Base-by-base conservation (phyloP, 768 basidiomycete species). In the Naganishia onofrii region DNA sequence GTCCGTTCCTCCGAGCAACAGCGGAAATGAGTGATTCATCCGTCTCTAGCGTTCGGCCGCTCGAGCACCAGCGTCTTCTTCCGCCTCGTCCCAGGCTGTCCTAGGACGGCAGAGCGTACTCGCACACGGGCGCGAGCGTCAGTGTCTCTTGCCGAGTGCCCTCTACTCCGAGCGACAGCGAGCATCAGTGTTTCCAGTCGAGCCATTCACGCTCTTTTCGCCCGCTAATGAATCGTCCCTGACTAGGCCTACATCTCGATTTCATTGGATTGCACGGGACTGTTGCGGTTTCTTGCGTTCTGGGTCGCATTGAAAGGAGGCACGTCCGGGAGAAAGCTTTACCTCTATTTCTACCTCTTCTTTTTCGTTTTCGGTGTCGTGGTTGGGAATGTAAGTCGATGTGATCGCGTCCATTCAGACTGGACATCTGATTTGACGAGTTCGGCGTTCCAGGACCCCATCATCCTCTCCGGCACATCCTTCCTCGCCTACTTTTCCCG, bases 231-330 rank as follows among this genome's bases (percentile, higher is more conserved):
- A 44, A n/a, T n/a, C n/a, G n/a, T 21, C 26, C 12, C 46, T 36
- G 31, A 32, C 9, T 68, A 83, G 78, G 84, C 93, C 0, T 97
- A 97, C 81, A 89, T 96, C 84, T 88, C 93, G 5, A 89, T 96
- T 38, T 91, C 93, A 0, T 84, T 97, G 51, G 95, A 97, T 76
- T 85, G 89, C 9, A 93, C 93, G 0, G 95, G 95, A 6, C 84
- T 93, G 19, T 84, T 98, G 4, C 87, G 90, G 60, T 89, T 90
- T 17, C 87, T 93, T 0, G 93, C 94, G 0, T 93, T 92, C 81
- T 90, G 88, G 87, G 92, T 96, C 73, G 88, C 88, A 72, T 89
- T 90, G 71, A 86, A 85, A 76, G 90, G 91, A 28, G 90, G 92
- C 6, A 71, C 75, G 7, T 87, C 87, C 31, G 91, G 90, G n/a